phyloP scores from a whole-genome alignment of 1,284 basidiomycete species.

The Paramarasmius palmivorus region DNA sequence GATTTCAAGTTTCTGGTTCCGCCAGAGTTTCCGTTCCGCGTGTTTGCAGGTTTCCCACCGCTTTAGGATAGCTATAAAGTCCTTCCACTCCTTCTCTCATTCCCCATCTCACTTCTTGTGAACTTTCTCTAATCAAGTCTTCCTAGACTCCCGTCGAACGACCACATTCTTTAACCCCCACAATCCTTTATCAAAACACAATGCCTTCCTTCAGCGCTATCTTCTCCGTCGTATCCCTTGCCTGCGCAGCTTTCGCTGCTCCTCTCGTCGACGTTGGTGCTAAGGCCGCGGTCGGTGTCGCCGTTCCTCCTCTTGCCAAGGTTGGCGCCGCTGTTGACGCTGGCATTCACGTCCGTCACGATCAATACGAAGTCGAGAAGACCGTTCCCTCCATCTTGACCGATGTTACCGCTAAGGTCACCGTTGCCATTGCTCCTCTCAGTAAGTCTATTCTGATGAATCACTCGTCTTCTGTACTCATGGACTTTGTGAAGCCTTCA shows the following conservation, averaged over 20 bases:
- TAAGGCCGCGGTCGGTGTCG: background rate
- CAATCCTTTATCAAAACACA: slow-evolving; percentile 28
- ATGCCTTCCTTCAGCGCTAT: slow-evolving; percentile 49
- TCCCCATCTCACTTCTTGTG: slow-evolving; percentile 13
- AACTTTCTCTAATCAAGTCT: slow-evolving; percentile 8
- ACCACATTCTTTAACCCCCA: slow-evolving; percentile 29
- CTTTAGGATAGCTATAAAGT: background rate
- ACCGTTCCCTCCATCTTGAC: background rate
- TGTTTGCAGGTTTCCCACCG: background rate
- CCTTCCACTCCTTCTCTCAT: background rate
- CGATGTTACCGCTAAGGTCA: background rate
- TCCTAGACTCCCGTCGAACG: slow-evolving; percentile 21
- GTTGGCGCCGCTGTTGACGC: slow-evolving; percentile 2
- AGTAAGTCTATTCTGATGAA: background rate
- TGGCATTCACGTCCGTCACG: background rate
- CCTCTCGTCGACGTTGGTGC: slow-evolving; percentile 14
- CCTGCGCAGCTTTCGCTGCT: slow-evolving; percentile 32
- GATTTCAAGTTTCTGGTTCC: no score
- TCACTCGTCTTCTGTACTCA: background rate
- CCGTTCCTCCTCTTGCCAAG: slow-evolving; percentile 5
- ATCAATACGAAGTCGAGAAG: background rate
- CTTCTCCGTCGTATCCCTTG: slow-evolving; percentile 37
- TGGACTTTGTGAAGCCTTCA: slow-evolving; percentile 24
- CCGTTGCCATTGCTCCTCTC: background rate
- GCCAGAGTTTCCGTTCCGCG: background rate